Evolutionary conservation across 306 rosid species (phyloP), one percentile per base, ranked within the genome.

Genomic region (Cicer chorassanicum): DNA sequence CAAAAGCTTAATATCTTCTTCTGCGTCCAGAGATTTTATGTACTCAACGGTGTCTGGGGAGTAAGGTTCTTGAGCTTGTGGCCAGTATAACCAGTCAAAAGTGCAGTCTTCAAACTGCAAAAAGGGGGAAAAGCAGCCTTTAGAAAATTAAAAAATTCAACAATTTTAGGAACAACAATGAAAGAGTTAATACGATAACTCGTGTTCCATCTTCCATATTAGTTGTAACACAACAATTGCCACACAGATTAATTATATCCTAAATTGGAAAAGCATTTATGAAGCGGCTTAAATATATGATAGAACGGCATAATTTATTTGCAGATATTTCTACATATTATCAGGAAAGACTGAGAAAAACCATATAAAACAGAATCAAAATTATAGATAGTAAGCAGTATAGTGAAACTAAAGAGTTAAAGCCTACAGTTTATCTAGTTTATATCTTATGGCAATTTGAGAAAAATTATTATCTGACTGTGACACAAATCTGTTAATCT

Each of bases 81-180:
- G 91, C 93, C 93, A 89, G 78, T 89, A 85, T 45, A 89, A 78
- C 93, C 93, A 89, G 44, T 89, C 93, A 76, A 87, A 89, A 54
- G 93, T 89, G 87, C 93, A 89, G 72, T 89, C 93, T 83, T 89
- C 91, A 77, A 85, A 87, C 93, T 89, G 86, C 74, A 54, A 73
- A 66, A 66, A 9, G 43, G 34, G 50, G 41, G 6, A 2, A 13
- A 6, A 56, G 5, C 43, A 59, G 70, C 73, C 80, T 73, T 60
- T 60, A 36, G 4, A 5, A 11, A 38, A 14, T 4, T 1, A 8
- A 19, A 43, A 43, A 0, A 1, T 13, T 46, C 13, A 67, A 14
- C 55, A 15, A n/a, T 49, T 80, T 36, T 45, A 18, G 18, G 46
- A 65, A 56, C 29, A 66, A 34, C 44, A 63, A 18, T 40, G 44